Base-by-base conservation (phyloP, 306 rosid species). In the Dryas drummondii region DNA sequence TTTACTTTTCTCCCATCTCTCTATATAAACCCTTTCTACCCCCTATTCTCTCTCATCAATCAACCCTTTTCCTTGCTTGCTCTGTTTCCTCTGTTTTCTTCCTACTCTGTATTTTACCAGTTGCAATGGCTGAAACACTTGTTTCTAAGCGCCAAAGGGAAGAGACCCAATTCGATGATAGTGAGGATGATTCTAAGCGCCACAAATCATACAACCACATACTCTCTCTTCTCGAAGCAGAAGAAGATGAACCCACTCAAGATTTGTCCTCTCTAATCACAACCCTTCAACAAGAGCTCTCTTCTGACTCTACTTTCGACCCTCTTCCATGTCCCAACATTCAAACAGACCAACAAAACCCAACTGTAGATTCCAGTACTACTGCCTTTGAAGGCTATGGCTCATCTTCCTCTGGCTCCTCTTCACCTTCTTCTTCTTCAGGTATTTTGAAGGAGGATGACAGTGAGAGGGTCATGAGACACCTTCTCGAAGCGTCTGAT, bases 401-500 rank as follows among this genome's bases (percentile, higher is more conserved):
- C 6, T 74, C 78, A 1, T 45, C 83, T 0, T 73, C 82, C 0
- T 79, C 73, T 10, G 64, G 17, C 45, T 52, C 83, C 1, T 77
- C 85, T 0, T 52, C 68, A 8, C 41, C 76, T 0, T 51, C 85
- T 16, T 79, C 73, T 1, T 13, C 80, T 12, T n/a, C 27, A 0
- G 14, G 16, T 0, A 54, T 54, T 10, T 67, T 62, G 55, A 82
- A 85, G 48, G 87, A 54, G 22, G 89, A 74, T 9, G 96, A 92
- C 1, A 82, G 80, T 19, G 93, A 80, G 53, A 88, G 74, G 54
- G 92, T 88, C 0, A 89, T 91, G 89, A 86, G 92, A 54, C 97
- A 83, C 49, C 96, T 93, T 52, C 88, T 91, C 0, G 89, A 93
- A 72, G 98, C 98, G 63, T 91, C 98, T 0, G 98, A 93, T 62